phyloP scores from a whole-genome alignment of 2,329 filamentous ascomycete species.

The Neocucurbitaria cava region DNA sequence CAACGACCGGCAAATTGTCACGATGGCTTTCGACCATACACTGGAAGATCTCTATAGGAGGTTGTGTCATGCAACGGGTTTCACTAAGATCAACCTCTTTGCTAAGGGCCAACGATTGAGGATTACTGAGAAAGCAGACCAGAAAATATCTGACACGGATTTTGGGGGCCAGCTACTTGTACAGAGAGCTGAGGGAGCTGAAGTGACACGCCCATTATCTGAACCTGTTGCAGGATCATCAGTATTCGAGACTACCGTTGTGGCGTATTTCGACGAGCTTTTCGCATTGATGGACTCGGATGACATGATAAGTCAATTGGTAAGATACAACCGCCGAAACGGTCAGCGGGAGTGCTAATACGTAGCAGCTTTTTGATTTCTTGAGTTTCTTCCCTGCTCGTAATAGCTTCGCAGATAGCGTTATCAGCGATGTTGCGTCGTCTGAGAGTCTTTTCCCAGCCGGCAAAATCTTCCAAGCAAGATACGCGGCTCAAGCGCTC shows the following conservation, averaged over 20 bases:
- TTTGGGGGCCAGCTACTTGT: constrained; percentile 38
- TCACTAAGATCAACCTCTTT: constrained; percentile 77
- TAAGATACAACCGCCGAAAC: constrained; percentile 11
- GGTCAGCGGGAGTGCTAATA: constrained; percentile 14
- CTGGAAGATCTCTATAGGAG: constrained; percentile 71
- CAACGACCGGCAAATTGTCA: constrained; percentile 66
- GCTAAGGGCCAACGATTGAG: constrained; percentile 71
- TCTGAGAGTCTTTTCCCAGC: constrained; percentile 41
- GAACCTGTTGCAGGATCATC: constrained; percentile 40
- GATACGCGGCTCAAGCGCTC: constrained; percentile 42
- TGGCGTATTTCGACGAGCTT: constrained; percentile 82
- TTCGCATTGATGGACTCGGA: constrained; percentile 81
- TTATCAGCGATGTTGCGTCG: constrained; percentile 30
- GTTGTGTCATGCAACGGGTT: constrained; percentile 73
- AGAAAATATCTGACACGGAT: constrained; percentile 67
- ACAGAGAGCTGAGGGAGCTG: constrained; percentile 38
- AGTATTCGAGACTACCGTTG: constrained; percentile 77
- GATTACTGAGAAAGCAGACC: constrained; percentile 62
- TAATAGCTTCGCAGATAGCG: constrained; percentile 35
- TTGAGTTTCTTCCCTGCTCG: constrained; percentile 41
- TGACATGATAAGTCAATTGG: constrained; percentile 54
- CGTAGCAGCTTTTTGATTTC: constrained; percentile 42
- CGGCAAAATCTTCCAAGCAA: constrained; percentile 44
- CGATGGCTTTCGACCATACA: constrained; percentile 75
- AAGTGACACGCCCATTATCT: constrained; percentile 27